These are phyloP conservation scores for Echinochloa phyllopogon DNA, from an alignment of 176 grass and related monocot genomes.

Conservation along the genomic window DNA sequence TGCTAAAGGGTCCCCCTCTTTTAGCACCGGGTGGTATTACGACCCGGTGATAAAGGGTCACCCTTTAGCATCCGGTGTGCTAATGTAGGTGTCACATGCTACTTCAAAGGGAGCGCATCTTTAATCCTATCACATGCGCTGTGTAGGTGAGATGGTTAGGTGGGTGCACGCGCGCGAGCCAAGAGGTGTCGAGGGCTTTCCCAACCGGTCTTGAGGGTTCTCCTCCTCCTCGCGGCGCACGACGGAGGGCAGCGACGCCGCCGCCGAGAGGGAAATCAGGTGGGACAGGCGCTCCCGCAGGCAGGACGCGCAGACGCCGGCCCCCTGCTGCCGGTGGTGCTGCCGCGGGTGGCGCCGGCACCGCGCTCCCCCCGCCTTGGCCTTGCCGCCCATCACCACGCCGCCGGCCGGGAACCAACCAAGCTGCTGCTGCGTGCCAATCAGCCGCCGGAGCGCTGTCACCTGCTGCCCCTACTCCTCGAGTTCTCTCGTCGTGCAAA, in stretches of 20 bases:
- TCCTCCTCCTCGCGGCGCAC: slow-evolving; percentile 4
- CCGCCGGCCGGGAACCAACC: background rate
- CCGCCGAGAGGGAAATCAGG: slow-evolving; percentile 39
- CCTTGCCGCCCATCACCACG: slow-evolving; percentile 41
- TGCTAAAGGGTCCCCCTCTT: no score
- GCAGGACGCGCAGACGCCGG: slow-evolving; percentile 78
- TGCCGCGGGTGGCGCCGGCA: slow-evolving; percentile 69
- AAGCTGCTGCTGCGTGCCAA: no score
- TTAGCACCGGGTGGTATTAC: no score
- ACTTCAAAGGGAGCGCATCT: no score
- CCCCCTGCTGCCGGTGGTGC: slow-evolving; percentile 31
- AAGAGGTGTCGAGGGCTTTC: no score
- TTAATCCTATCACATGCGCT: no score
- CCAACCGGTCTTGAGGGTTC: no score
- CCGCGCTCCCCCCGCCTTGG: slow-evolving; percentile 22
- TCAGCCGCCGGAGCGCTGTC: background rate
- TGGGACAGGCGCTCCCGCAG: slow-evolving; percentile 70
- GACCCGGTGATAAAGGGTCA: no score
- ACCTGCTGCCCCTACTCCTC: background rate
- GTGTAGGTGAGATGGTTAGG: no score
- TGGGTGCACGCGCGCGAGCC: no score
- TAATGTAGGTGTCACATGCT: no score
- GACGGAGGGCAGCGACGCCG: slow-evolving; percentile 52
- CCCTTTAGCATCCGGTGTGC: no score
- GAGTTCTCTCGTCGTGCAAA: background rate